phyloP scores from a whole-genome alignment of 257 asterid species.

The Mitragyna speciosa region DNA sequence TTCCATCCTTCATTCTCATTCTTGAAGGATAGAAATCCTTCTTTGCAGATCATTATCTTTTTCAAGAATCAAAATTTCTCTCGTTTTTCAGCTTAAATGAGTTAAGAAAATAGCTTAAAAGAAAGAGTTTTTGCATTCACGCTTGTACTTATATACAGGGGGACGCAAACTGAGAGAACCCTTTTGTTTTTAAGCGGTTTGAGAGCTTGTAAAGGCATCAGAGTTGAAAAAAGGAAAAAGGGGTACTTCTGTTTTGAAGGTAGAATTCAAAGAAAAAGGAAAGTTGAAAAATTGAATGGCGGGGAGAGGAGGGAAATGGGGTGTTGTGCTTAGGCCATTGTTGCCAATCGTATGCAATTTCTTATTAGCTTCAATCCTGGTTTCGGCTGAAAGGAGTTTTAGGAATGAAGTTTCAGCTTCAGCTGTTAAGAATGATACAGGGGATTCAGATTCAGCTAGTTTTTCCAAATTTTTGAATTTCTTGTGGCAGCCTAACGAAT shows the following conservation, averaged over 20 bases:
- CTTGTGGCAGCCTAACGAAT: conserved; percentile 60
- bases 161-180: not conserved
- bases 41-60: not conserved
- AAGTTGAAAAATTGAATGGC: conserved; percentile 40
- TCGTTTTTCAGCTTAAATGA: not conserved
- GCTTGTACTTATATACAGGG: not conserved
- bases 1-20: not conserved
- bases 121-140: not conserved
- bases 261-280: not conserved
- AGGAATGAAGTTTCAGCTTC: conserved; percentile 39
- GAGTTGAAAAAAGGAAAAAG: not conserved
- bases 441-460: conserved; percentile 39
- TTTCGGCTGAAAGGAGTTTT: conserved; percentile 82
- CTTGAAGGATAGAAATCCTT: not conserved
- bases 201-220: not conserved
- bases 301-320: conserved; percentile 51
- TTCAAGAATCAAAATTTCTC: not conserved
- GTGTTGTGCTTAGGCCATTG: conserved; percentile 60
- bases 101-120: not conserved
- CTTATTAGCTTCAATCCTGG: conserved; percentile 66
- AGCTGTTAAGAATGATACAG: conserved; percentile 25
- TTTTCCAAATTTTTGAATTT: conserved; percentile 43
- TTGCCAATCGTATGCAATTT: conserved; percentile 68
- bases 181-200: not conserved
- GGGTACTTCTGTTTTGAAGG: not conserved